A percentile compares a stretch with the other conserved stretches of the same genome.
Evolutionary conservation across 2,329 filamentous ascomycete species (phyloP).

Genomic region (Aureobasidium sp.): DNA sequence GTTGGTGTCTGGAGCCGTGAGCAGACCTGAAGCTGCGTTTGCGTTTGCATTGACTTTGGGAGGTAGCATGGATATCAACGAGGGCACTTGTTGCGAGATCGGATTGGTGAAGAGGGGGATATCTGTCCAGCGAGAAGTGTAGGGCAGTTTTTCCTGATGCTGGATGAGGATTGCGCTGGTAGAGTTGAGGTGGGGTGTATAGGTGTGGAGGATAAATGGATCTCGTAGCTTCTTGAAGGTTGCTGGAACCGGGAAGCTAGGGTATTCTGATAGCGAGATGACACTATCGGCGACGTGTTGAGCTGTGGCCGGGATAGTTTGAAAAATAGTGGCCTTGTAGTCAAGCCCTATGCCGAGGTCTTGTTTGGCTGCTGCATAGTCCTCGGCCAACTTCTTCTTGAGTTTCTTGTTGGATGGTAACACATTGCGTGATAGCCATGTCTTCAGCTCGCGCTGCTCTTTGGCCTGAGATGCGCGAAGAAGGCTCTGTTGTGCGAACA

Average conservation of each 20-base stretch:
- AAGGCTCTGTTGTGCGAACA: slow-evolving; percentile 9
- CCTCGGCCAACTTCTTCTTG: slow-evolving; percentile 3
- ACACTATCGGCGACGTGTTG: background rate
- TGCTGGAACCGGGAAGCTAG: background rate
- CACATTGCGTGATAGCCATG: slow-evolving; percentile 3
- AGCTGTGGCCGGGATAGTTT: background rate
- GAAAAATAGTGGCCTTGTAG: slow-evolving; percentile 4
- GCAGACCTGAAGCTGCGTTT: background rate
- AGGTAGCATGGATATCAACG: slow-evolving; percentile 2
- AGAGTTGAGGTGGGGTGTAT: slow-evolving; percentile 3
- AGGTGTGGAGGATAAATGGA: background rate
- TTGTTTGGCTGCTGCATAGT: slow-evolving; percentile 4
- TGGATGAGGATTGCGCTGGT: background rate
- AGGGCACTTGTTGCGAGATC: background rate
- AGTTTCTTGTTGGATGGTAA: slow-evolving; percentile 7
- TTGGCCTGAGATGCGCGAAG: slow-evolving; percentile 3
- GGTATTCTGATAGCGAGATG: background rate
- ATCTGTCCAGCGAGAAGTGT: background rate
- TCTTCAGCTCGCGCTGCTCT: slow-evolving; percentile 7
- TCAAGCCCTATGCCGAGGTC: slow-evolving; percentile 12
- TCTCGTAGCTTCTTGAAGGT: background rate
- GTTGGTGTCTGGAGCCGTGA: slow-evolving; percentile 1
- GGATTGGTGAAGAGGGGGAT: slow-evolving; percentile 11
- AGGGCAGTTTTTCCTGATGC: background rate
- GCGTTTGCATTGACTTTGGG: background rate